These are phyloP conservation scores for Xylariales sp. DNA, from an alignment of 2,329 filamentous ascomycete genomes.

Conservation along the genomic window DNA sequence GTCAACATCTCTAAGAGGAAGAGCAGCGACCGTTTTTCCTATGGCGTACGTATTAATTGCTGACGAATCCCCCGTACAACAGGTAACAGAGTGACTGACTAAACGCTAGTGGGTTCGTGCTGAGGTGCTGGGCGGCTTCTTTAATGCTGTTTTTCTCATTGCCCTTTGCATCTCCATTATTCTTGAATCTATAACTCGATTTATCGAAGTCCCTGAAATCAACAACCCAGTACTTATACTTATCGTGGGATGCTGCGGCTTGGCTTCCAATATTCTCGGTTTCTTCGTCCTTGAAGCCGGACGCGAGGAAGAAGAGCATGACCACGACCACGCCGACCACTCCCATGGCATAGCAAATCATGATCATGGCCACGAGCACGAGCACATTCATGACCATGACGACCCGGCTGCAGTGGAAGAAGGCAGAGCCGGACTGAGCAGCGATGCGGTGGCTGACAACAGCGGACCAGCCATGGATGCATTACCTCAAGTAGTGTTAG, in stretches of 20 bases:
- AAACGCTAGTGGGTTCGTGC: constrained; percentile 79
- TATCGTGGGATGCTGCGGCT: constrained; percentile 80
- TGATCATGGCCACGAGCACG: constrained; percentile 48
- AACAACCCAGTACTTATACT: constrained; percentile 81
- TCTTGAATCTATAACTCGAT: constrained; percentile 86
- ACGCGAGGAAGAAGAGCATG: constrained; percentile 90
- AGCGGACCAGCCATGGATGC: constrained; percentile 56
- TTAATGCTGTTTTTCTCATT: constrained; percentile 97
- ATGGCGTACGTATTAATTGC: constrained; percentile 61
- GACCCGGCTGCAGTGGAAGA: constrained; percentile 39
- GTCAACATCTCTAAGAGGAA: constrained; percentile 83
- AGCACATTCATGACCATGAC: constrained; percentile 36
- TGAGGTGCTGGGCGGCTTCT: constrained; percentile 91
- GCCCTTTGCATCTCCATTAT: constrained; percentile 95
- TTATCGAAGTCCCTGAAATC: constrained; percentile 87
- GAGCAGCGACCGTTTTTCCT: constrained; percentile 89
- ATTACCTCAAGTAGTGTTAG: constrained; percentile 58
- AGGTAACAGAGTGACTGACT: not conserved
- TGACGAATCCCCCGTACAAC: constrained; percentile 6
- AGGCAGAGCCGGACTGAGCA: constrained; percentile 40
- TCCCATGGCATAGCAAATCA: constrained; percentile 44
- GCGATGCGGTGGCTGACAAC: constrained; percentile 47
- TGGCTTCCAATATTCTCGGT: constrained; percentile 84
- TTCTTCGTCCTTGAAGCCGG: constrained; percentile 88
- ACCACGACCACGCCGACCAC: constrained; percentile 60